phyloP scores from a whole-genome alignment of 2,329 filamentous ascomycete species.

The Sporothrix sp. region DNA sequence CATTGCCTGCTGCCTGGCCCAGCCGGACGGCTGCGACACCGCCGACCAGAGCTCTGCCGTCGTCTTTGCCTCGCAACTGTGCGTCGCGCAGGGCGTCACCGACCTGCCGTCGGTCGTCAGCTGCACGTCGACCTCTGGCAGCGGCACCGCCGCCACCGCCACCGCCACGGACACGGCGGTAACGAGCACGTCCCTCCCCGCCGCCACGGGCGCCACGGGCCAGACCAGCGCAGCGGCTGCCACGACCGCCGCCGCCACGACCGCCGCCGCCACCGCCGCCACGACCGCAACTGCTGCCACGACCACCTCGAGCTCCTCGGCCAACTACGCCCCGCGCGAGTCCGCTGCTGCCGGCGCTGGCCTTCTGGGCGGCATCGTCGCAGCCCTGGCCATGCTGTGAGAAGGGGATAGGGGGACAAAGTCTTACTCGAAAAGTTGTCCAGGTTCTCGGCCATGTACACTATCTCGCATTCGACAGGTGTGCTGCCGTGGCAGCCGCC shows the following conservation, averaged over 20 bases:
- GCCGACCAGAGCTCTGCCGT: conserved; percentile 25
- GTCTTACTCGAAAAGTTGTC: neutral
- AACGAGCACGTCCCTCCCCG: conserved; percentile 12
- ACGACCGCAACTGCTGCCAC: conserved; percentile 9
- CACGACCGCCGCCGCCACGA: conserved; percentile 9
- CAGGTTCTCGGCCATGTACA: neutral
- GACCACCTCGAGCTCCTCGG: conserved; percentile 10
- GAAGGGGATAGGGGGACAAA: neutral
- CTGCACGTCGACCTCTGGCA: conserved; percentile 19
- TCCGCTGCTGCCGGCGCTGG: conserved; percentile 15
- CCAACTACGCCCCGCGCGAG: conserved; percentile 13
- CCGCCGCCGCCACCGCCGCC: conserved; percentile 7
- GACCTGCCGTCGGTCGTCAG: conserved; percentile 24
- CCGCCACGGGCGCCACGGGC: conserved; percentile 9
- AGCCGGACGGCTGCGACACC: conserved; percentile 22
- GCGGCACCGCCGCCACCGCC: neutral
- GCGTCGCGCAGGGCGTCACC: conserved; percentile 24
- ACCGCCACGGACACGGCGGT: conserved; percentile 8
- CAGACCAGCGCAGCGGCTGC: conserved; percentile 11
- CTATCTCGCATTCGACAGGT: too few species aligned
- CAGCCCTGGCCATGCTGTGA: conserved; percentile 19
- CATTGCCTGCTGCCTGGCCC: conserved; percentile 29
- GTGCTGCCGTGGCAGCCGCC: too few species aligned
- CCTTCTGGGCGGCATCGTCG: conserved; percentile 18
- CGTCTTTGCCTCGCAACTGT: conserved; percentile 25